phyloP scores from a whole-genome alignment of 1,284 basidiomycete genomes.

The Naganishia sp. region DNA sequence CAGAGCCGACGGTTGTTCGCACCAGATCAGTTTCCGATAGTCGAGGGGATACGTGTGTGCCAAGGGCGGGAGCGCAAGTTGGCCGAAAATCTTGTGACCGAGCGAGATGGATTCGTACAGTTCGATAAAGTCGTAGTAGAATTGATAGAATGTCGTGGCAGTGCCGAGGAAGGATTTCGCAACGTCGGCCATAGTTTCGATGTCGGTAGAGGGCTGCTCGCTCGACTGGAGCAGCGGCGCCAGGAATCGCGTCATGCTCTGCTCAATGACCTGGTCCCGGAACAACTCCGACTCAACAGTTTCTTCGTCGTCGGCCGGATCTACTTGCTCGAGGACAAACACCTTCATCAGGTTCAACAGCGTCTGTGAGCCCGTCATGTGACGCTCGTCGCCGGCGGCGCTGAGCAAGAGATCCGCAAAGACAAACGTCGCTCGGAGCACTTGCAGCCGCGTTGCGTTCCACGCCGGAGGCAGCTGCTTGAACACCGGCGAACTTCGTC shows the following conservation, averaged over 20 bases:
- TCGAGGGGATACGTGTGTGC: slow-evolving; percentile 71
- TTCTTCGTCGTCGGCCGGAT: slow-evolving; percentile 57
- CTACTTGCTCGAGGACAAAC: slow-evolving; percentile 76
- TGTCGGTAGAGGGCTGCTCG: slow-evolving; percentile 15
- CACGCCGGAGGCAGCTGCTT: slow-evolving; percentile 67
- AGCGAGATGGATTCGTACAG: slow-evolving; percentile 91
- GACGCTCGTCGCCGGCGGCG: neutral
- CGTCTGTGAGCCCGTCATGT: slow-evolving; percentile 53
- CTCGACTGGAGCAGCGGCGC: slow-evolving; percentile 45
- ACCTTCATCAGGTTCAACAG: slow-evolving; percentile 85
- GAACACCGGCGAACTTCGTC: slow-evolving; percentile 72
- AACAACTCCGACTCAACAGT: slow-evolving; percentile 60
- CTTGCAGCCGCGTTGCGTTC: slow-evolving; percentile 76
- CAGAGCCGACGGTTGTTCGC: slow-evolving; percentile 67
- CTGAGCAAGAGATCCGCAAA: slow-evolving; percentile 56
- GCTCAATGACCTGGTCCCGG: slow-evolving; percentile 59
- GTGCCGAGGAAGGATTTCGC: slow-evolving; percentile 61
- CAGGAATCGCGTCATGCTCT: slow-evolving; percentile 64
- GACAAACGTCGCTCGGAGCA: slow-evolving; percentile 68
- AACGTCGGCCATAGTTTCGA: slow-evolving; percentile 16
- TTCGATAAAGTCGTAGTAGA: slow-evolving; percentile 86
- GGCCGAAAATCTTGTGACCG: slow-evolving; percentile 72
- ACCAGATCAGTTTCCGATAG: slow-evolving; percentile 83
- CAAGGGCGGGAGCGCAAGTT: slow-evolving; percentile 73
- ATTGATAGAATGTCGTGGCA: slow-evolving; percentile 80